Base-by-base conservation (phyloP, 2,329 filamentous ascomycete species). In the Paramyrothecium sp. region DNA sequence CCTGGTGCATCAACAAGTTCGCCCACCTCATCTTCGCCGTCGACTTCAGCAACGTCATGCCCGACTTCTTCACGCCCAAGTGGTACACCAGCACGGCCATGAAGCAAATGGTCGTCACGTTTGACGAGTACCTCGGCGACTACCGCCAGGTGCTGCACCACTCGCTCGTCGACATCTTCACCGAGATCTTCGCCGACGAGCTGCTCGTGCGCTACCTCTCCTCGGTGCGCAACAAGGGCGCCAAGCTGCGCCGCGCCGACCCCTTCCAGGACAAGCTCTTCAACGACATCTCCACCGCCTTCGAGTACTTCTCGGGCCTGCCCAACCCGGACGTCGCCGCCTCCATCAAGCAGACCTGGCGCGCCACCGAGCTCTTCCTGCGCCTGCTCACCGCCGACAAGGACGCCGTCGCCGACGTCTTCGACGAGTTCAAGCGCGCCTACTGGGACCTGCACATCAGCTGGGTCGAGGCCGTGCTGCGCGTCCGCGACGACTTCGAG, bases 381-480 rank as follows among this genome's bases (percentile, higher is more conserved):
- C 82, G 86, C 51, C 77, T 99, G 58, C 80, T 99, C n/a, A 86
- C 87, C 3, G 86, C 89, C 30, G 92, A 95, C 69, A 89, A 88
- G 53, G 83, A 87, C 30, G 81, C 79, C 22, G 81, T 97, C 1
- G 86, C 92, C 17, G 86, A 90, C 54, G 87, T 91, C 1, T 98
- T 96, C 69, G 89, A 89, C 65, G 78, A 80, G 5, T 94, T 99
- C 78, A 98, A 97, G 81, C 78, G 76, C 44, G 82, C 85, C 50
- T 97, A 97, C 73, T 97, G 94, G 91, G 95, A 99, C 75, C 79
- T 98, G 70, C 92, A 96, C 73, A 88, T 98, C 58, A 89, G 88
- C 50, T 99, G 95, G 95, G 92, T 99, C 8, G 96, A 99, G 79
- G 89, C 91, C 7, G 94, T 97, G 51, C 71, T 99, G 61, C 84